These are phyloP conservation scores for Aspergillus incahuasiensis DNA, from an alignment of 495 filamentous ascomycete genomes.

Conservation along the genomic window DNA sequence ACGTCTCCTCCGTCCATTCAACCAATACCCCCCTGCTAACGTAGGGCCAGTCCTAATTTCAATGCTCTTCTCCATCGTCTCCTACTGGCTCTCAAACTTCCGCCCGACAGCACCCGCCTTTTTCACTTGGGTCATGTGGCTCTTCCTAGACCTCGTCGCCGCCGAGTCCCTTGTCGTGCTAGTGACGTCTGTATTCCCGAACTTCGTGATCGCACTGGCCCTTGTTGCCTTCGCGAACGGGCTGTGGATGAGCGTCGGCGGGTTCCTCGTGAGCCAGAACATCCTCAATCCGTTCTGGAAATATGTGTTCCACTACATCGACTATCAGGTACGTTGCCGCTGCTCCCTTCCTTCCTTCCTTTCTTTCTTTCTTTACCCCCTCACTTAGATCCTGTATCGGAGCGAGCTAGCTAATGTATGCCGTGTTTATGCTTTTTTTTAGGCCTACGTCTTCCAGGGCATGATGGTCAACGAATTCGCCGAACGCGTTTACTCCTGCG, in stretches of 20 bases:
- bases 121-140: slow-evolving; percentile 79
- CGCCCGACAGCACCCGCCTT: slow-evolving; percentile 59
- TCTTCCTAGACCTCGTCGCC: slow-evolving; percentile 77
- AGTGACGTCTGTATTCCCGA: slow-evolving; percentile 64
- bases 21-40: not conserved
- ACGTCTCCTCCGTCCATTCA: slow-evolving; percentile 14
- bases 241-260: slow-evolving; percentile 79
- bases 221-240: slow-evolving; percentile 78
- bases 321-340: slow-evolving; percentile 55
- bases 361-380: too few relatives aligned
- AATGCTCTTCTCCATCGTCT: slow-evolving; percentile 65
- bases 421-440: not conserved
- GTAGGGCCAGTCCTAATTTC: slow-evolving; percentile 55
- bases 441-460: slow-evolving; percentile 76
- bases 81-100: slow-evolving; percentile 79
- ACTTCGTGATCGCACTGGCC: slow-evolving; percentile 72
- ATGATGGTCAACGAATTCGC: slow-evolving; percentile 89
- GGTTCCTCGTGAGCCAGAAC: slow-evolving; percentile 68
- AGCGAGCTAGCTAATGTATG: too few relatives aligned
- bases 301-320: slow-evolving; percentile 81
- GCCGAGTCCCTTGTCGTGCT: slow-evolving; percentile 78
- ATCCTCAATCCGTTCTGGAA: slow-evolving; percentile 77
- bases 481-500: slow-evolving; percentile 57
- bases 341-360: not conserved
- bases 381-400: too few relatives aligned